Base-by-base conservation (phyloP, 2,329 filamentous ascomycete species). In the Hypomyces rosellus region DNA sequence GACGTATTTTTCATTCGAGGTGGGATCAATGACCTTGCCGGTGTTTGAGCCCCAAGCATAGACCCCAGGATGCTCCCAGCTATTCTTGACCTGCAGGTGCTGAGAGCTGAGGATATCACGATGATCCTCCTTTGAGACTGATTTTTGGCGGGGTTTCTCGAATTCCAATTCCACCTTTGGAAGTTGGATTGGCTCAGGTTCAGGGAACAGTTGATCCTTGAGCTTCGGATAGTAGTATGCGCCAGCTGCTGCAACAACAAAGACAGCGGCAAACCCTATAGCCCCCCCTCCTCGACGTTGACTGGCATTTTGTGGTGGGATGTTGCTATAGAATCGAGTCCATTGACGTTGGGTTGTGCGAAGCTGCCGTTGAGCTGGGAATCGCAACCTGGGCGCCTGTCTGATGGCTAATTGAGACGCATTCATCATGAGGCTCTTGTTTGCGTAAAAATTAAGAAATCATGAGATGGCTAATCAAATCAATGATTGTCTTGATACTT, bases 41-140 rank as follows among this genome's bases (percentile, higher is more conserved):
- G 75, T 74, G 61, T 99, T 99, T 15, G 86, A 89, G 1, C 93
- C 93, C 92, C 93, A 99, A 5, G 86, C 83, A 69, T 95, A 97
- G 0, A 97, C 86, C 2, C 91, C 93, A 0, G 93, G 92, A 53
- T 88, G 84, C 68, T 82, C 81, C 77, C 79, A 83, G 68, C 88
- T 95, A 63, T 81, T 82, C 71, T 88, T 89, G 52, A 96, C 87
- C 71, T 96, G 92, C 5, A 89, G 71, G 69, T 95, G 89, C 65
- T 95, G 89, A 11, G 87, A 88, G 63, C 87, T 92, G 59, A 95
- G 82, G 51, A 87, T 69, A 49, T 90, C 86, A 51, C 87, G 72
- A 55, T 85, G 84, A 56, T 89, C 85, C 65, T 91, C 88, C 57
- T 82, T 82, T 6, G 82, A 84, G 1, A 71, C 66, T 20, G 76